phyloP scores from a whole-genome alignment of 768 basidiomycete species.

The Russula abietina region DNA sequence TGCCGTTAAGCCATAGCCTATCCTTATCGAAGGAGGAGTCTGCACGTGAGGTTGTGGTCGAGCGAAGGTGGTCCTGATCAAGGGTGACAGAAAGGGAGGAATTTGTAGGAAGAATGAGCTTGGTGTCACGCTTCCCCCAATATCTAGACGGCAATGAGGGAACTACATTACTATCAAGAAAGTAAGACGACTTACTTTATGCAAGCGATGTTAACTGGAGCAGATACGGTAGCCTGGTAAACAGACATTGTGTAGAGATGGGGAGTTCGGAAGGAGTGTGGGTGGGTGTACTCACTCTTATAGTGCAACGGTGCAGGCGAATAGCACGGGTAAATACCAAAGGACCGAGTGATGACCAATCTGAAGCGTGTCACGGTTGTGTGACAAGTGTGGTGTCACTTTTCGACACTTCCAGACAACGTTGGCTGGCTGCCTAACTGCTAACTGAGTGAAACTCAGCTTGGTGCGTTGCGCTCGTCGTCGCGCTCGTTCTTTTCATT shows the following conservation, averaged over 20 bases:
- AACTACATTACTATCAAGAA: not conserved
- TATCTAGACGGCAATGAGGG: conserved; percentile 48
- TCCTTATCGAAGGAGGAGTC: conserved; percentile 70
- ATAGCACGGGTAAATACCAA: conserved; percentile 18
- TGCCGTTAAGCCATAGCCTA: conserved; percentile 91
- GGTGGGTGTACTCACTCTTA: conserved; percentile 17
- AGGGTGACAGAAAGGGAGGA: conserved; percentile 97
- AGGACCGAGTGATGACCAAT: conserved; percentile 14
- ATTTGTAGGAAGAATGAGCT: conserved; percentile 94
- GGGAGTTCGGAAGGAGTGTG: not conserved
- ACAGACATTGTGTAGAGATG: conserved; percentile 42
- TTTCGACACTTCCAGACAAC: not conserved
- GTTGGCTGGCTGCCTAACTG: no score
- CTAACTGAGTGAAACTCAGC: not conserved
- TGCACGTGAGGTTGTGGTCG: conserved; percentile 87
- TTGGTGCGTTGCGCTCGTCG: not conserved
- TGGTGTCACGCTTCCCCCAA: conserved; percentile 98
- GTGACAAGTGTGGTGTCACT: not conserved
- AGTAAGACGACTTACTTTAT: conserved; percentile 65
- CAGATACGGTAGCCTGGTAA: conserved; percentile 83
- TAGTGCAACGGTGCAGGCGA: conserved; percentile 24
- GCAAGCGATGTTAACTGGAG: conserved; percentile 96
- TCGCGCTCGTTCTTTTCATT: not conserved
- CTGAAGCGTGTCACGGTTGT: not conserved
- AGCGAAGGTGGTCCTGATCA: conserved; percentile 90